Conservation (phyloP, 768 basidiomycete species). For the Leccinellum luteum region DNA sequence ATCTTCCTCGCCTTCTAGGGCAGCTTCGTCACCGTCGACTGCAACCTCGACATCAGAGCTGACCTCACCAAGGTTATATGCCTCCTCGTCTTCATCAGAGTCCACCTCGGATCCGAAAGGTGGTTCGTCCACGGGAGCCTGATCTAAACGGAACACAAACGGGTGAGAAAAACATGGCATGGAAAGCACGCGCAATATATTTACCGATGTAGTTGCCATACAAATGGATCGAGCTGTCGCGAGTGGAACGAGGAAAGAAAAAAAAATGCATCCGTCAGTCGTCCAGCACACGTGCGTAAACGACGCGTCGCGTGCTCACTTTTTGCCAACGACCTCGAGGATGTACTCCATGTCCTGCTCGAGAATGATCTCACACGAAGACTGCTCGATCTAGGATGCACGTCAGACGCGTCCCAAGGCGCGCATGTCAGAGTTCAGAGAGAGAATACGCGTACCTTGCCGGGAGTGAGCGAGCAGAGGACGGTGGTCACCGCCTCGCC, state of each 20-base stretch:
- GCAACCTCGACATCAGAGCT: constrained; percentile 84
- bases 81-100: constrained; percentile 45
- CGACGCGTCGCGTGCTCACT: constrained; percentile 44
- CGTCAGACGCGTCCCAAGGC: constrained; percentile 9
- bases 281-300: neutral
- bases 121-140: constrained; percentile 45
- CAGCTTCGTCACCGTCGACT: constrained; percentile 59
- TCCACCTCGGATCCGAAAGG: constrained; percentile 53
- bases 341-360: constrained; percentile 61
- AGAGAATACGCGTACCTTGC: constrained; percentile 52
- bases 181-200: neutral
- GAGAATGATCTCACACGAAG: constrained; percentile 65
- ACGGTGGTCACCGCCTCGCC: constrained; percentile 50
- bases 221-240: constrained; percentile 63
- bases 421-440: neutral
- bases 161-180: neutral
- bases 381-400: constrained; percentile 67
- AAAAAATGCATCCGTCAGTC: constrained; percentile 9
- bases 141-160: constrained; percentile 42
- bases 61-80: constrained; percentile 66
- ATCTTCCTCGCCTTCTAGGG: constrained; percentile 42
- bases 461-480: constrained; percentile 77
- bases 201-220: constrained; percentile 85
- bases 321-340: constrained; percentile 77
- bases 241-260: neutral